Evolutionary conservation across 495 filamentous ascomycete genomes (phyloP), one percentile per base, ranked within the genome.

Genomic region (Penicillium mononematosum): DNA sequence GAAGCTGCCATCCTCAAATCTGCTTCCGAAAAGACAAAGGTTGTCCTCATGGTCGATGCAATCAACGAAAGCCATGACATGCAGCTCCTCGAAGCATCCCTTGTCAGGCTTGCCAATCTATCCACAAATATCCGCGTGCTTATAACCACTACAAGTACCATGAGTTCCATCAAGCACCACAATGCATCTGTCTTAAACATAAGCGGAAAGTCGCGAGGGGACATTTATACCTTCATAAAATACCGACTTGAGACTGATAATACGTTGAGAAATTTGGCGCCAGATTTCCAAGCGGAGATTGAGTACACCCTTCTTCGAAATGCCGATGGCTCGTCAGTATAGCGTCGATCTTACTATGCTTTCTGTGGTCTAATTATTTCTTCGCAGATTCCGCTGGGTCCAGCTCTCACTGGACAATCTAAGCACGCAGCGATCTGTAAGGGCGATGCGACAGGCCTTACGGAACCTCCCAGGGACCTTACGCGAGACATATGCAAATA

Each of bases 341-440:
- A 17, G 9, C 8, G 47, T 16, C 27, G 1, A 45, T 8, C 6
- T 4, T 8, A 19, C n/a, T 7, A 14, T 20, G 4, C 6, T 22
- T 22, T 44, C 19, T 17, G 0, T 3, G 36, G 14, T 22, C 22
- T 16, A 27, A 49, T 61, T n/a, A 58, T 39, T 20, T 0, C 29
- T 3, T 25, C 11, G 0, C 16, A 67, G 64, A 9, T 67, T 67
- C 38, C 61, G 64, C 29, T 67, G 64, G 64, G 55, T 60, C 4
- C 64, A 67, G 36, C 61, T 67, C n/a, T 67, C 64, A 7, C 24
- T 67, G 22, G 64, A 67, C 14, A 67, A 64, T 24, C 34, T 67
- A 7, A 55, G 56, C 12, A 6, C 51, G 6, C 58, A 67, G 24
- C 27, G 64, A 57, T 64, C 64, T 11, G 51, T 59, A 14, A 59